phyloP scores from a whole-genome alignment of 202 grass and related monocot species.

The Dendrocalamus latiflorus region DNA sequence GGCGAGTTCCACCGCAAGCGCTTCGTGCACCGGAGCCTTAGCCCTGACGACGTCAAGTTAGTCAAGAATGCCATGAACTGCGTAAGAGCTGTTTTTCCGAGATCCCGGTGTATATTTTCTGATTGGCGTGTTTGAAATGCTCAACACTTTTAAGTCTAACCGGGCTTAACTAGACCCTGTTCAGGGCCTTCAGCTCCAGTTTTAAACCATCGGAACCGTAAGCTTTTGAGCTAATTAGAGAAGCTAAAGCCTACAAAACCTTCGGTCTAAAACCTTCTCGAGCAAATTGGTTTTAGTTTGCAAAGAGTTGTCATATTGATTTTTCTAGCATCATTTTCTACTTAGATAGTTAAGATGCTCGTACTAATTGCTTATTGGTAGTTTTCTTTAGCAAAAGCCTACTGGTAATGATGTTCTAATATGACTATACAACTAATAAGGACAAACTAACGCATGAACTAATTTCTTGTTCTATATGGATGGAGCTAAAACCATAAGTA shows the following conservation, averaged over 20 bases:
- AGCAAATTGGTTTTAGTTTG: background rate
- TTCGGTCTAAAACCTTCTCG: background rate
- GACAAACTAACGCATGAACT: background rate
- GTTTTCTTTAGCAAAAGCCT: background rate
- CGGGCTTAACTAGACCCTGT: background rate
- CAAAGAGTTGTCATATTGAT: background rate
- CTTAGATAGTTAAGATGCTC: background rate
- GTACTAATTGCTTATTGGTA: background rate
- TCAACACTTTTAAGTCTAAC: background rate
- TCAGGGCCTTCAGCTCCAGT: background rate
- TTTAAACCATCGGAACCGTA: background rate
- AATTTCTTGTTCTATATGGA: background rate
- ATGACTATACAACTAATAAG: background rate
- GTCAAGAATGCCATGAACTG: constrained; percentile 71
- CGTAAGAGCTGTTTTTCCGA: constrained; percentile 23
- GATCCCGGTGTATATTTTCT: background rate
- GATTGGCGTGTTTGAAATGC: background rate
- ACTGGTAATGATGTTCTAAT: background rate
- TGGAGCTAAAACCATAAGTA: background rate
- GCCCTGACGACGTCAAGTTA: constrained; percentile 68
- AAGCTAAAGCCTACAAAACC: background rate
- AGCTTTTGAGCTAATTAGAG: background rate
- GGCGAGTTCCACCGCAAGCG: constrained; percentile 37
- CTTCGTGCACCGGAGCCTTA: constrained; percentile 58
- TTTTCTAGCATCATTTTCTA: background rate